Conservation (phyloP, 2,329 filamentous ascomycete genomes). For the Aaosphaeria pasadenensis region DNA sequence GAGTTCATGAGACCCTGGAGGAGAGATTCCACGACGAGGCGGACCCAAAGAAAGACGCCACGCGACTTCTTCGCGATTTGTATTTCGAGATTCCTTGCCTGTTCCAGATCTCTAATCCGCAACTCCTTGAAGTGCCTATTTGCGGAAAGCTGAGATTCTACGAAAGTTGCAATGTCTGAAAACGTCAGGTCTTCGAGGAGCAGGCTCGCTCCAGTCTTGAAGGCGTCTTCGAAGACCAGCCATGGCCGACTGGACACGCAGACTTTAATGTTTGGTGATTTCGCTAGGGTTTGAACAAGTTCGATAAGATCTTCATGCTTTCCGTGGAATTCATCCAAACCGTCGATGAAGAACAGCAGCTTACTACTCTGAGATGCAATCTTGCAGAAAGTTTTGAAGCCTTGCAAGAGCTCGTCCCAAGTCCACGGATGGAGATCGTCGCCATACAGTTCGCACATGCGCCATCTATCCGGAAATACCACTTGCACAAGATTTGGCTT, state of each 20-base stretch:
- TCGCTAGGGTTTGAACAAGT: background rate
- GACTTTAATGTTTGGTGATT: background rate
- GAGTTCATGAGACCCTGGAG: conserved; percentile 3
- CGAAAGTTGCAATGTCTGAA: background rate
- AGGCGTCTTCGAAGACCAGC: background rate
- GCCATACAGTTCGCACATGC: background rate
- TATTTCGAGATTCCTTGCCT: background rate
- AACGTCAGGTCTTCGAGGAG: background rate
- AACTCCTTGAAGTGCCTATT: background rate
- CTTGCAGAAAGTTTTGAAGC: background rate
- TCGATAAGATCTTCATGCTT: background rate
- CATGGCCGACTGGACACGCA: background rate
- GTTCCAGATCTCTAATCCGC: background rate
- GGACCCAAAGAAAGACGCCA: conserved; percentile 1
- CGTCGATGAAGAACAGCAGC: background rate
- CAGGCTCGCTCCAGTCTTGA: background rate
- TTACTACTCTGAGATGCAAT: background rate
- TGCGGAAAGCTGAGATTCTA: background rate
- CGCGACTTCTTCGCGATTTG: background rate
- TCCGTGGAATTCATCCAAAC: background rate
- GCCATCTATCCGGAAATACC: background rate
- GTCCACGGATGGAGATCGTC: background rate
- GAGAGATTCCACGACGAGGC: conserved; percentile 1
- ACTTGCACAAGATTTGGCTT: background rate
- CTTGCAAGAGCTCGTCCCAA: background rate